phyloP scores from a whole-genome alignment of 495 filamentous ascomycete genomes.

The Neurospora sp. region DNA sequence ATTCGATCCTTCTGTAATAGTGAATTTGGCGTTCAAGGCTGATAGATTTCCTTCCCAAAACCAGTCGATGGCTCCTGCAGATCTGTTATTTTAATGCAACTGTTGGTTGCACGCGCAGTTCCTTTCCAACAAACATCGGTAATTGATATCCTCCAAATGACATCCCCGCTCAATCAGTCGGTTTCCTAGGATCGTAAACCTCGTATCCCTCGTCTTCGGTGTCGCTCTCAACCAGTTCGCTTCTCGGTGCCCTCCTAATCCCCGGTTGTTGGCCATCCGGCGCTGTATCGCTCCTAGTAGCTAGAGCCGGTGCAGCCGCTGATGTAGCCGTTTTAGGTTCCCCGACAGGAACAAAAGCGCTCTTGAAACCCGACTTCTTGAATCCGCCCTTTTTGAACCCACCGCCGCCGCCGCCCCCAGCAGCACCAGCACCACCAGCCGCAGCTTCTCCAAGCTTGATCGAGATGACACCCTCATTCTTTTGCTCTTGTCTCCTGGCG shows the following conservation, averaged over 20 bases:
- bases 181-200: constrained; percentile 42
- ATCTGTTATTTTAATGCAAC: not conserved
- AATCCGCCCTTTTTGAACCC: constrained; percentile 48
- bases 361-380: constrained; percentile 43
- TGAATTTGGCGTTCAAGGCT: not conserved
- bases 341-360: constrained; percentile 38
- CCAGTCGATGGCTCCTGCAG: not conserved
- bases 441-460: constrained; percentile 42
- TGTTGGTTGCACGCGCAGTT: not conserved
- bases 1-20: not conserved
- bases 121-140: not conserved
- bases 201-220: constrained; percentile 51
- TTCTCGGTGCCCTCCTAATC: constrained; percentile 6
- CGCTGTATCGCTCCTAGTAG: constrained; percentile 6
- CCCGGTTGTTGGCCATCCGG: constrained; percentile 12
- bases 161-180: constrained; percentile 36
- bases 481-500: constrained; percentile 60
- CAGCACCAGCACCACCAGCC: constrained; percentile 4
- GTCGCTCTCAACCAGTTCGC: constrained; percentile 40
- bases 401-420: constrained; percentile 4
- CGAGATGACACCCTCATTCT: constrained; percentile 52
- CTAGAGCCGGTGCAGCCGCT: constrained; percentile 1
- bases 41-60: not conserved
- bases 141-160: not conserved
- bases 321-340: not conserved